Evolutionary conservation across 176 grass and related monocot genomes (phyloP).

Genomic region (Zea mays): Zm-B73-REFERENCE-NAM-5.0 NC_050096.1:247882501-247883000

Average conservation of each 20-base stretch:
- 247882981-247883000: too few species aligned
- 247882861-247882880: too few species aligned
- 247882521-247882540: constrained; percentile 72
- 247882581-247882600: constrained; percentile 95
- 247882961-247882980: too few species aligned
- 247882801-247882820: constrained; percentile 42
- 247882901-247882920: too few species aligned
- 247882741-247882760: neutral
- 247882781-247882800: constrained; percentile 56
- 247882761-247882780: constrained; percentile 53
- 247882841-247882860: constrained; percentile 70
- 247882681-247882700: constrained; percentile 46
- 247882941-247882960: too few species aligned
- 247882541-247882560: constrained; percentile 87
- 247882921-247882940: too few species aligned
- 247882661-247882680: constrained; percentile 95
- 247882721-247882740: constrained; percentile 25
- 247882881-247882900: too few species aligned
- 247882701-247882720: constrained; percentile 24
- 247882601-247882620: constrained; percentile 96
- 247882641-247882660: constrained; percentile 7
- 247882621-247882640: constrained; percentile 32
- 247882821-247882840: constrained; percentile 59
- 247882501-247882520: neutral
- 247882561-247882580: constrained; percentile 96